Base-by-base conservation (phyloP, 495 filamentous ascomycete species). In the Tuber magnatum region DNA sequence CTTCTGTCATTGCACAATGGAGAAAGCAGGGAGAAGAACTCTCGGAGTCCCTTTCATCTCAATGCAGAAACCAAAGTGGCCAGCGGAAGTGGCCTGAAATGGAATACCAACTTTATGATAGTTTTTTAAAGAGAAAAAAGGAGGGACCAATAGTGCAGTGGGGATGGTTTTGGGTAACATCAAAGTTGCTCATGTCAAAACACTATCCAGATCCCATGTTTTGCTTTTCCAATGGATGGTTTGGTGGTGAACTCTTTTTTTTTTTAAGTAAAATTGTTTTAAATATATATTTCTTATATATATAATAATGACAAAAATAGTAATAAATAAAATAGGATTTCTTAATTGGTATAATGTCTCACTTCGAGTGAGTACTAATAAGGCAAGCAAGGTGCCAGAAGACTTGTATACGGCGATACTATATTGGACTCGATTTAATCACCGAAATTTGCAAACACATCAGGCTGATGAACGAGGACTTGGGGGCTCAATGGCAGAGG, bases 371-470 rank as follows among this genome's bases (percentile, higher is more conserved):
- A 48, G 18, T 24, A 48, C 46, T 0, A 48, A 48, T 48, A 48
- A 48, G 20, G 18, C 8, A 6, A 48, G 18, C 22, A 48, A 48
- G 6, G 2, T 48, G 2, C 18, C 18, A 5, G 18, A 20, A 6
- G 22, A 48, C 46, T 24, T 4, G 0, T 24, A 48, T 24, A 0
- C 18, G 0, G 18, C 18, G 3, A 48, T 48, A 48, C 5, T 48
- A 24, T 48, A 18, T 10, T 71, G 38, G n/a, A 38, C 68, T 20
- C 16, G 9, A 51, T 75, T 72, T 38, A 75, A 71, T 39, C 7
- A 40, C 1, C 39, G 10, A 20, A 68, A 43, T 24, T 43, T 9
- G 10, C 38, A 69, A 35, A 2, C 44, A 28, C n/a, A 4, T n/a
- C 9, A 3, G 0, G 20, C 22, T 20, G 20, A 48, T 5, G 20